Evolutionary conservation across 768 basidiomycete species (phyloP), one percentile per base, ranked within the genome.

Genomic region (Russula vinacea): DNA sequence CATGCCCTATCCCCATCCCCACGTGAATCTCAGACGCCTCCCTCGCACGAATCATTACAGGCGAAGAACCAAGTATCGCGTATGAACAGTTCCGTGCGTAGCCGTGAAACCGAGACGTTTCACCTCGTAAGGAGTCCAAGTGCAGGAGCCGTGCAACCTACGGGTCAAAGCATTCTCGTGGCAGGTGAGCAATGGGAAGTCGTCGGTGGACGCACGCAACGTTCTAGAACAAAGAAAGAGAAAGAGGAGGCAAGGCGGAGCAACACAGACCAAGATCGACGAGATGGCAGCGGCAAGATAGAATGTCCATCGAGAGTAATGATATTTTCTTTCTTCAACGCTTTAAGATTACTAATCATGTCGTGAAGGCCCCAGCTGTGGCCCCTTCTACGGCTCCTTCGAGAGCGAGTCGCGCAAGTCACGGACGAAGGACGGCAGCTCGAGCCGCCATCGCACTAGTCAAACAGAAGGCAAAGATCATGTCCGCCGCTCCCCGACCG

Each of bases 111-210:
- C 5, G 89, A 91, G 76, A 91, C 87, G 1, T 92, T 89, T 75
- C 84, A 80, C 70, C 80, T 91, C 32, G 78, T 90, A 42, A 82
- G 87, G 47, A 90, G 83, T 65, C 76, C 80, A 0, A 89, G 88
- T 10, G 51, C 62, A 14, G 84, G 85, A 13, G 78, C 81, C 65
- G 77, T 81, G 17, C 80, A 80, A 66, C 73, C 81, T 4, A 78
- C 81, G 0, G 79, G 76, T 40, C 82, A 87, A 59, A 83, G 82
- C 1, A 84, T 90, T 62, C 76, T 79, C 37, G 88, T 82, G 24
- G 84, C 81, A 60, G 88, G 88, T n/a, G 83, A 90, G 66, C 88
- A 89, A 61, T 90, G 90, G 90, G 81, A 86, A 64, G 80, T 91
- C 24, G 81, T 89, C n/a, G 86, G 70, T 16, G 54, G 67, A 3